phyloP scores from a whole-genome alignment of 2,329 filamentous ascomycete genomes.

The Hypoxylon sp. region DNA sequence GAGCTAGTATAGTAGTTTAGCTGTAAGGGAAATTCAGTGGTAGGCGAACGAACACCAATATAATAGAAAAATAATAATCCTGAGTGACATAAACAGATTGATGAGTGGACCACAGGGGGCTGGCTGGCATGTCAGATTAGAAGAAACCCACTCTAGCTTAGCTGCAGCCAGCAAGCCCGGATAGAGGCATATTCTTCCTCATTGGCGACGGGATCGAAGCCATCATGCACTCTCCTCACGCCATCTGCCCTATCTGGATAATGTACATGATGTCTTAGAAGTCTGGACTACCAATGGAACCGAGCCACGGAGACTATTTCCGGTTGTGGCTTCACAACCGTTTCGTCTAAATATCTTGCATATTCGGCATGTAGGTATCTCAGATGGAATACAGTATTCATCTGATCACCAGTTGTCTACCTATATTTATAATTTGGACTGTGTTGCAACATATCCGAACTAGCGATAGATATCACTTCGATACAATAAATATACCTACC shows the following conservation, averaged over 20 bases:
- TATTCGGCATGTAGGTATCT: too few species aligned
- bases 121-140: too few species aligned
- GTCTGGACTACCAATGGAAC: slow-evolving; percentile 16
- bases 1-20: slow-evolving; percentile 6
- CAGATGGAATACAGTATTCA: too few species aligned
- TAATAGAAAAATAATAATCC: too few species aligned
- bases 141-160: neutral
- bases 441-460: too few species aligned
- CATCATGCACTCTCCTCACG: slow-evolving; percentile 13
- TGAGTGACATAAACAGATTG: too few species aligned
- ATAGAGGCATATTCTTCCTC: slow-evolving; percentile 13
- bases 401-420: too few species aligned
- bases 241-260: slow-evolving; percentile 23
- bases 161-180: slow-evolving; percentile 7
- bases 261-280: neutral
- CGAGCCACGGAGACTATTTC: slow-evolving; percentile 26
- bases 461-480: too few species aligned
- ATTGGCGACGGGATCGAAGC: slow-evolving; percentile 21
- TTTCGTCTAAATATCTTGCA: slow-evolving; percentile 24
- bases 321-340: slow-evolving; percentile 26
- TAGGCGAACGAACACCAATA: neutral
- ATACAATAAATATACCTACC: too few species aligned
- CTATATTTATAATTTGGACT: too few species aligned
- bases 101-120: too few species aligned
- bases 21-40: neutral